Base-by-base conservation (phyloP, 2,329 filamentous ascomycete genomes). In the Didymella exigua region DNA sequence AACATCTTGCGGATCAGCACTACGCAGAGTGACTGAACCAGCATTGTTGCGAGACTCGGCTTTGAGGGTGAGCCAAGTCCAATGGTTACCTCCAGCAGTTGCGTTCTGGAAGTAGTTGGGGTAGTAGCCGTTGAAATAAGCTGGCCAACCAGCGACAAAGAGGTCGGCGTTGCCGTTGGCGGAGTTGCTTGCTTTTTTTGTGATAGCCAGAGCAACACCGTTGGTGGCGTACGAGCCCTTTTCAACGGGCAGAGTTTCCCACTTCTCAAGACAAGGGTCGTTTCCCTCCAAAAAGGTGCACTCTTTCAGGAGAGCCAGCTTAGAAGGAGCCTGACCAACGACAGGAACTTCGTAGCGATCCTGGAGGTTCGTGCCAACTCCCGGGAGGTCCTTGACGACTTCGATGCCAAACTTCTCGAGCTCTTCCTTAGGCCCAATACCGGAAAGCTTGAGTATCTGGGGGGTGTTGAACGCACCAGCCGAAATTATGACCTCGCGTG, bases 301-400 rank as follows among this genome's bases (percentile, higher is more conserved):
- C 66, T 71, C 64, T 65, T 77, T 75, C 33, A 74, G 58, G 1
- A 69, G 46, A 18, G 63, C 37, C 23, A 70, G 70, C 56, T 77
- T 73, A 44, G 62, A 70, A 2, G 58, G 62, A 19, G 75, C 67
- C 45, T 79, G 71, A 49, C 81, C 81, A 0, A 80, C 76, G 14
- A 85, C 76, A 9, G 58, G 52, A 11, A 60, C 45, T 56, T 82
- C 82, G 37, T 82, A 82, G 40, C 86, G 85, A 65, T 89, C 87
- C 44, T 86, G 79, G 5, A 89, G 76, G 71, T 88, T 85, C 50
- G 80, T 81, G 2, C 86, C 86, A 1, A 89, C 85, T 27, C 86
- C 83, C 0, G 81, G 80, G 1, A 84, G 81, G 56, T 87, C 77
- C 3, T 79, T 74, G 14, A 86, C 60, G 0, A 82, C 73, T 2